Evolutionary conservation across 371 early-diverging fungal genomes (phyloP), one percentile per base, ranked within the genome.

Genomic region (Mucor velutinosus): DNA sequence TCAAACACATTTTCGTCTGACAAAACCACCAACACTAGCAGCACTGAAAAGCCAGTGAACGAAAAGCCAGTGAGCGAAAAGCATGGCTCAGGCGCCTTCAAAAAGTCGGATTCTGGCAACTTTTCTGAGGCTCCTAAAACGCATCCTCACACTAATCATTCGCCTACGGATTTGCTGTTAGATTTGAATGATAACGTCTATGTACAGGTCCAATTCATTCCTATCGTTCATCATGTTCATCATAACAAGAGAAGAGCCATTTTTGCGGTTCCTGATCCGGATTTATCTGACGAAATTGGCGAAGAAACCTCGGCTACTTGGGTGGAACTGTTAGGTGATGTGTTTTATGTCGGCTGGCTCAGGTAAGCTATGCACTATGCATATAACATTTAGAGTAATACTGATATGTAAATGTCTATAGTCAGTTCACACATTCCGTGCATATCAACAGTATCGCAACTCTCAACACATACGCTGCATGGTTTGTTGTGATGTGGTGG

Each of bases 401-500:
- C 49, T 49, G 17, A 49, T 21, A 6, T 29, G 29, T 4, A n/a
- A 23, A 11, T 55, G 14, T 8, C 57, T 51, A 14, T 19, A 35
- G 30, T 43, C 30, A 83, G 15, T 86, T 85, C 60, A 86, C 87
- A 3, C 84, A 85, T 60, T 76, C 83, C 5, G 78, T 83, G 23
- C 79, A 85, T 8, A 86, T 86, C 57, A 60, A 69, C 3, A 75
- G 73, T 62, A 32, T 59, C 1, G 47, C 64, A 0, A 71, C 72
- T 1, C 53, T 86, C 29, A 76, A 77, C 8, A 72, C 72, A 7
- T 86, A 86, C 61, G 82, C 77, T 32, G 81, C 81, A 17, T 86
- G 86, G 86, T 86, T 86, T 65, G 81, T 83, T 1, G 82, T 86
- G 1, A 77, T 86, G 72, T 86, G 87, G 87, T 86, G 87, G 87